Conservation (phyloP, 768 basidiomycete species). For the Chalciporus piperatus region DNA sequence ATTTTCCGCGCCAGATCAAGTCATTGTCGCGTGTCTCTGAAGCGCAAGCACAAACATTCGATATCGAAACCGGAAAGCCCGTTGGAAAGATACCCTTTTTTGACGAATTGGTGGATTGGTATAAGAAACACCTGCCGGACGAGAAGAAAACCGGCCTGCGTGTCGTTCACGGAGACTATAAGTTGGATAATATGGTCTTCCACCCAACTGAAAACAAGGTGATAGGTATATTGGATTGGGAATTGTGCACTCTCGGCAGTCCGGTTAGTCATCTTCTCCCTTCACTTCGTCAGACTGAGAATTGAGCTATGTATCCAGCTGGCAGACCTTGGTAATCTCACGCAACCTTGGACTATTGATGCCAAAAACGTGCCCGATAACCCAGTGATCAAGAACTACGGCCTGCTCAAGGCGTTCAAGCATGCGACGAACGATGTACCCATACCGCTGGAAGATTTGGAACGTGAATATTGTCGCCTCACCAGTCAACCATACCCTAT, state of each 20-base stretch:
- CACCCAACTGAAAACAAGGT: conserved; percentile 89
- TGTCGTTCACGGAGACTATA: conserved; percentile 98
- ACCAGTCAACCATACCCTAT: conserved; percentile 72
- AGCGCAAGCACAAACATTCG: conserved; percentile 69
- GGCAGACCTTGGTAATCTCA: conserved; percentile 88
- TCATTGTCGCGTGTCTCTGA: conserved; percentile 78
- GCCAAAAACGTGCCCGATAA: conserved; percentile 35
- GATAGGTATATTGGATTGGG: conserved; percentile 97
- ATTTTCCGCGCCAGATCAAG: conserved; percentile 93
- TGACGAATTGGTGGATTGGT: conserved; percentile 74
- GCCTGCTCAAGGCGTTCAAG: conserved; percentile 60
- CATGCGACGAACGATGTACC: conserved; percentile 54
- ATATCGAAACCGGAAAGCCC: conserved; percentile 57
- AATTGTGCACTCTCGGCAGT: conserved; percentile 91
- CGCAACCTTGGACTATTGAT: conserved; percentile 76
- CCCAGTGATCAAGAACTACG: conserved; percentile 10
- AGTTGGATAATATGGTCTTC: conserved; percentile 96
- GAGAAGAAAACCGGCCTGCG: conserved; percentile 71
- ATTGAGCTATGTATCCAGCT: conserved; percentile 41
- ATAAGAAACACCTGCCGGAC: conserved; percentile 68
- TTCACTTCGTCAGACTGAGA: background rate
- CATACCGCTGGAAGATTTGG: conserved; percentile 66
- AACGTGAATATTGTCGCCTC: conserved; percentile 75
- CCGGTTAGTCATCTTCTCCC: conserved; percentile 50
- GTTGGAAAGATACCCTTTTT: conserved; percentile 76